A percentile compares a stretch with the other conserved stretches of the same genome.
phyloP scores from a whole-genome alignment of 2,329 filamentous ascomycete genomes.

The Davidsoniella neocaledoniae region DNA sequence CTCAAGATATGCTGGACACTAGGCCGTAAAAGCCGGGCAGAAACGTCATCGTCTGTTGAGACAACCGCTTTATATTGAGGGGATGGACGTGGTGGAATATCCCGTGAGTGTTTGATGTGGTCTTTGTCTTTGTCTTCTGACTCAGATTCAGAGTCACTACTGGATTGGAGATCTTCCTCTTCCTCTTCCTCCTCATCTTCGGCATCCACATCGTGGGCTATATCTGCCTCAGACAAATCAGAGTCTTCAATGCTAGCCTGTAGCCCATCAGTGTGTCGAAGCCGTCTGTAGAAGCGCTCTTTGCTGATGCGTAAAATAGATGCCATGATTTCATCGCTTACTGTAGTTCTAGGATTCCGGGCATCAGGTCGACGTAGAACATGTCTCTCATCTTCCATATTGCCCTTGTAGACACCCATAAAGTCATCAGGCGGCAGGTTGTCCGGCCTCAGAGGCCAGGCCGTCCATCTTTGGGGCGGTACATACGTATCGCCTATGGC shows the following conservation, averaged over 20 bases:
- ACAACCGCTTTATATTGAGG: slow-evolving; percentile 32
- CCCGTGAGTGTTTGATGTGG: neutral
- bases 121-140: neutral
- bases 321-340: slow-evolving; percentile 9
- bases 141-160: neutral
- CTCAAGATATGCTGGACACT: slow-evolving; percentile 52
- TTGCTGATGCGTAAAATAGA: slow-evolving; percentile 4
- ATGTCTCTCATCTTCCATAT: neutral
- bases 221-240: neutral
- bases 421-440: slow-evolving; percentile 33
- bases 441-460: slow-evolving; percentile 58
- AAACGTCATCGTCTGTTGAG: slow-evolving; percentile 54
- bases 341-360: neutral
- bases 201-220: neutral
- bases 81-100: neutral
- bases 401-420: neutral
- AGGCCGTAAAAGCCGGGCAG: slow-evolving; percentile 47
- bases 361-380: neutral
- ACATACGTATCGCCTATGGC: slow-evolving; percentile 17
- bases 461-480: slow-evolving; percentile 53
- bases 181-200: neutral
- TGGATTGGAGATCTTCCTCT: neutral
- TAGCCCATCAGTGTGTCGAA: slow-evolving; percentile 1
- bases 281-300: slow-evolving; percentile 2
- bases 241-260: slow-evolving; percentile 7